These are phyloP conservation scores for Komagataella pseudopastoris DNA, from an alignment of 805 yeast species.

Conservation along the genomic window DNA sequence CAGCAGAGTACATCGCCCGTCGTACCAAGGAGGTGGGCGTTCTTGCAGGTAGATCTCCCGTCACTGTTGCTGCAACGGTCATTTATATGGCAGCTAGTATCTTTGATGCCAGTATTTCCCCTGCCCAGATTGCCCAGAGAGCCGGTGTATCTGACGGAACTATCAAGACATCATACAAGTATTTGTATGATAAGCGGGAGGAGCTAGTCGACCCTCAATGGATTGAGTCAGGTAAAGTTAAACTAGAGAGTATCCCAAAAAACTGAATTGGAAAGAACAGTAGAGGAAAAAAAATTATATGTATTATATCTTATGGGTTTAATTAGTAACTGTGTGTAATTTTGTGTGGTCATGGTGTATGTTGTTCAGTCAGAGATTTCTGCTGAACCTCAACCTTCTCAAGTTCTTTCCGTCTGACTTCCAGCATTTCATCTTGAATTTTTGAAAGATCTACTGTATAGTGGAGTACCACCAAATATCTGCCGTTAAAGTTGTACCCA, in stretches of 20 bases:
- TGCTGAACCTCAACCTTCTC: neutral
- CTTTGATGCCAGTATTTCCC: slow-evolving; percentile 66
- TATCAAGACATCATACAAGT: slow-evolving; percentile 81
- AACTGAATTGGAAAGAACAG: neutral
- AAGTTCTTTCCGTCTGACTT: neutral
- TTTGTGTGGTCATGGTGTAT: neutral
- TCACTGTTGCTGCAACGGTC: slow-evolving; percentile 94
- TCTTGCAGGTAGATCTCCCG: slow-evolving; percentile 92
- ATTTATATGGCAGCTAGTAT: slow-evolving; percentile 87
- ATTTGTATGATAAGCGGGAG: slow-evolving; percentile 60
- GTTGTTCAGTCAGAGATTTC: neutral
- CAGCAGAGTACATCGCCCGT: slow-evolving; percentile 87
- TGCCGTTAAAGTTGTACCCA: slow-evolving; percentile 44
- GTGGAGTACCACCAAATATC: slow-evolving; percentile 40
- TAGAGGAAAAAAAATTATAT: neutral
- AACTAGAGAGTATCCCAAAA: slow-evolving; percentile 23
- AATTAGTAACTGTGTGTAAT: neutral
- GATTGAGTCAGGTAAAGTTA: slow-evolving; percentile 55
- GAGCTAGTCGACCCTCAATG: slow-evolving; percentile 66
- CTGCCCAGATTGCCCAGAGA: slow-evolving; percentile 76
- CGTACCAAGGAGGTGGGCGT: slow-evolving; percentile 86
- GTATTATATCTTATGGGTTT: neutral
- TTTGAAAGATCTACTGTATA: slow-evolving; percentile 29
- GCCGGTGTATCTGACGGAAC: slow-evolving; percentile 98
- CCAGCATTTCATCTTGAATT: slow-evolving; percentile 6